A percentile compares a stretch with the other conserved stretches of the same genome.
phyloP scores from a whole-genome alignment of 1,139 yeast species.

The Pichia sp. region DNA sequence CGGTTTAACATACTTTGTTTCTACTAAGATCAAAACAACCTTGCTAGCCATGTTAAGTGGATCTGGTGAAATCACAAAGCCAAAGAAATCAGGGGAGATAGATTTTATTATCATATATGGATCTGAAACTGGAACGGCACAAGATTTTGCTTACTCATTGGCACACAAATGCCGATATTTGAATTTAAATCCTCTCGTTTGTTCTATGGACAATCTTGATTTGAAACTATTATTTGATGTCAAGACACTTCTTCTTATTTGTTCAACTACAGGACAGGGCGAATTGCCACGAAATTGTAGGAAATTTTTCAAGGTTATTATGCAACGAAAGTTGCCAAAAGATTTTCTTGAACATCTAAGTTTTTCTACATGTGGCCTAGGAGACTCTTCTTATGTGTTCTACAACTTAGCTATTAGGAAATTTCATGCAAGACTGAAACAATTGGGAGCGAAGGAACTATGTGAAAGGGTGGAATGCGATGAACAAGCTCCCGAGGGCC shows the following conservation, averaged over 20 bases:
- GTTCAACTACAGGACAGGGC: conserved; percentile 96
- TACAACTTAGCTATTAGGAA: conserved; percentile 83
- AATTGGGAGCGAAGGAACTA: conserved; percentile 73
- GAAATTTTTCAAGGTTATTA: conserved; percentile 65
- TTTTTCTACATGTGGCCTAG: conserved; percentile 78
- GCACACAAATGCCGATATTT: conserved; percentile 50
- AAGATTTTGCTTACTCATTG: conserved; percentile 71
- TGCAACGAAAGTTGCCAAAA: conserved; percentile 58
- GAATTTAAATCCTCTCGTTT: conserved; percentile 44
- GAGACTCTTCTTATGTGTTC: conserved; percentile 88
- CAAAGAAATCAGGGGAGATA: too few species aligned
- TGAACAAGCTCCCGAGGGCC: conserved; percentile 73
- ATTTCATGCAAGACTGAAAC: conserved; percentile 66
- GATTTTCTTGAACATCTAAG: conserved; percentile 55
- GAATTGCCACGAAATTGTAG: conserved; percentile 76
- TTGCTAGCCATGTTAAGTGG: too few species aligned
- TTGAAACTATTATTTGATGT: conserved; percentile 43
- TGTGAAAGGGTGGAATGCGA: conserved; percentile 81
- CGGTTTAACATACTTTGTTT: too few species aligned
- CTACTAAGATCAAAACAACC: too few species aligned
- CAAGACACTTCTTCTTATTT: conserved; percentile 35
- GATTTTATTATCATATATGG: conserved; percentile 56
- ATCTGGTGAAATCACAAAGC: too few species aligned
- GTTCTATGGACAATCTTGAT: conserved; percentile 59
- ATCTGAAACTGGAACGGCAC: conserved; percentile 89